A percentile compares a stretch with the other conserved stretches of the same genome.
These are phyloP conservation scores for Neurospora hispaniola DNA, from an alignment of 495 filamentous ascomycete species.

Conservation along the genomic window DNA sequence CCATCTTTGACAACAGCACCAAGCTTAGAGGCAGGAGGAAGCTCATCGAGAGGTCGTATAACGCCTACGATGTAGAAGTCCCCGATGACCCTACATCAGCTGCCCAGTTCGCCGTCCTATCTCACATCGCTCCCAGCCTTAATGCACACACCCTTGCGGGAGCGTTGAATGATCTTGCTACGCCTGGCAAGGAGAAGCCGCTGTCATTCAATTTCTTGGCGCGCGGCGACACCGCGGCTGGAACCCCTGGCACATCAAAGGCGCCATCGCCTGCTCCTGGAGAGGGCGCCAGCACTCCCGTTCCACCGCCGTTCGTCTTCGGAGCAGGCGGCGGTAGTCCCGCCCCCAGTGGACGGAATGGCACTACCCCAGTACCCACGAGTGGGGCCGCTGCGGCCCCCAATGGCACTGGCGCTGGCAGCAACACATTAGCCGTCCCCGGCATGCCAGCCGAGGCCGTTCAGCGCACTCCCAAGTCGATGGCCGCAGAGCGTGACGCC, in stretches of 20 bases:
- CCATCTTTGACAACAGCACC: constrained; percentile 66
- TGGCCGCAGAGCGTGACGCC: constrained; percentile 62
- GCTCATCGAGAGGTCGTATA: constrained; percentile 73
- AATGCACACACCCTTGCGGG: constrained; percentile 27
- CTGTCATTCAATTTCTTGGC: constrained; percentile 46
- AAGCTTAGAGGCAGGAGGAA: constrained; percentile 72
- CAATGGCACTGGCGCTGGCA: constrained; percentile 14
- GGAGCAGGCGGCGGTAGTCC: constrained; percentile 36
- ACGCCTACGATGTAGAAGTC: constrained; percentile 76
- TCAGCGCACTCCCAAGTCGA: constrained; percentile 36
- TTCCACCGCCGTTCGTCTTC: constrained; percentile 45
- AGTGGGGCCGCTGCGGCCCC: constrained; percentile 14
- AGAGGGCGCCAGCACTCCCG: constrained; percentile 59
- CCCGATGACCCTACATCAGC: constrained; percentile 81
- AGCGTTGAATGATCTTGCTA: constrained; percentile 30
- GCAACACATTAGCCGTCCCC: constrained; percentile 14
- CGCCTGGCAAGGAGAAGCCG: constrained; percentile 43
- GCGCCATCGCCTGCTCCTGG: constrained; percentile 71
- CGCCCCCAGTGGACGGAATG: constrained; percentile 34
- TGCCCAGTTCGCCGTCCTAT: constrained; percentile 72
- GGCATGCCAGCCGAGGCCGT: constrained; percentile 26
- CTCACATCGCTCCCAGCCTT: constrained; percentile 53
- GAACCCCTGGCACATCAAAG: constrained; percentile 71
- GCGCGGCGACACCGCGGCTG: constrained; percentile 46
- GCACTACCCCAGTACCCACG: constrained; percentile 35